phyloP scores from a whole-genome alignment of 257 asterid species.

The Fraxinus excelsior region DNA sequence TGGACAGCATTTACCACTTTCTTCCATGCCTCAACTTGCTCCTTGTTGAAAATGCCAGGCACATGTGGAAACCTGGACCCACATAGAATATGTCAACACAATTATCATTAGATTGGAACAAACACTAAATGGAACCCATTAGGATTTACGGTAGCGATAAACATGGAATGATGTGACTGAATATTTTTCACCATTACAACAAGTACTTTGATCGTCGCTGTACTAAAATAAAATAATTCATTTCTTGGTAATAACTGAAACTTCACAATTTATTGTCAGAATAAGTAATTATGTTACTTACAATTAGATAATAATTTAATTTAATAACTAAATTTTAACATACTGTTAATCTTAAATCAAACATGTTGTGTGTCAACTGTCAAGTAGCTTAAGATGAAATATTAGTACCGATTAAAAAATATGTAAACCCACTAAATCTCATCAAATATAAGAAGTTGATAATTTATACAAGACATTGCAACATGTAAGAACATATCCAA shows the following conservation, averaged over 20 bases:
- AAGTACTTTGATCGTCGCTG: not conserved
- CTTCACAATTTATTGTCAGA: no score
- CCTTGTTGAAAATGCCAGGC: constrained; percentile 80
- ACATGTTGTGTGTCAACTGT: not conserved
- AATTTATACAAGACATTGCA: not conserved
- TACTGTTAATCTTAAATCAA: not conserved
- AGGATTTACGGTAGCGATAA: not conserved
- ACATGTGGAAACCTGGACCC: constrained; percentile 82
- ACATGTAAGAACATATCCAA: no score
- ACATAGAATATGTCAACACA: not conserved
- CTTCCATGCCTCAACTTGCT: constrained; percentile 92
- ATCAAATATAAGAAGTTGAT: not conserved
- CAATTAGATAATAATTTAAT: no score
- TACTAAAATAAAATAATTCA: no score
- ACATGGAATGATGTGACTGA: not conserved
- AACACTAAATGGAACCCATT: constrained; percentile 7
- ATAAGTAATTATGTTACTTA: no score
- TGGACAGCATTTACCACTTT: constrained; percentile 74
- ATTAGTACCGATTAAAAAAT: not conserved
- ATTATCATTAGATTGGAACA: constrained; percentile 3
- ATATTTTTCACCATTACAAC: not conserved
- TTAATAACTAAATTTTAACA: no score
- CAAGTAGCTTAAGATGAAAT: not conserved
- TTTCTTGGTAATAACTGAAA: no score
- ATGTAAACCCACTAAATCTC: not conserved